Conservation (phyloP, 106 monocot species). For the Dendrobium chrysotoxum region DNA sequence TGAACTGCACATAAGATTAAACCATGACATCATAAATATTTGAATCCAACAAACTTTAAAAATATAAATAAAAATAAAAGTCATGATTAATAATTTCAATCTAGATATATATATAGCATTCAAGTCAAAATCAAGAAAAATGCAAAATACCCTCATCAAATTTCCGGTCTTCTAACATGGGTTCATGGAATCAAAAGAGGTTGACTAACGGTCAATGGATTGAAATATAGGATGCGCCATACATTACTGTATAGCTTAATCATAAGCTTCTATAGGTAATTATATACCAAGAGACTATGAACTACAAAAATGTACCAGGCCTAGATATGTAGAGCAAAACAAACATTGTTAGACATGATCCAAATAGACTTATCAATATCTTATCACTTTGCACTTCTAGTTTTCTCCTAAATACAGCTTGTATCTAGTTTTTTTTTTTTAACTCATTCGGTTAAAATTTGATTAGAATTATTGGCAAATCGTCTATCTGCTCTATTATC, state of each 20-base stretch:
- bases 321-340: not conserved
- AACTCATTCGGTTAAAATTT: no score
- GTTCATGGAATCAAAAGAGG: not conserved
- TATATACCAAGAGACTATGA: not conserved
- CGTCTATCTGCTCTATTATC: no score
- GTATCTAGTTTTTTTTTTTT: no score
- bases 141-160: not conserved
- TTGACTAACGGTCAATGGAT: not conserved
- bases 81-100: not conserved
- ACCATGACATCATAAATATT: slow-evolving; percentile 3
- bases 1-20: slow-evolving; percentile 50
- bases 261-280: not conserved
- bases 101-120: not conserved
- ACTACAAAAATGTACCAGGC: not conserved
- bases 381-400: no score
- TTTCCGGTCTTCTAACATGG: not conserved
- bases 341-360: not conserved
- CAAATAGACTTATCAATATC: not conserved
- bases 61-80: not conserved
- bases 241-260: not conserved
- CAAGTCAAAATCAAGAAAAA: not conserved
- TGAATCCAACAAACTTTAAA: not conserved
- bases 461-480: no score
- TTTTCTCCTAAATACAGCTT: no score
- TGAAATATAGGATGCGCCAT: not conserved